These are phyloP conservation scores for Fusarium oligoseptatum DNA, from an alignment of 2,329 filamentous ascomycete genomes.

Conservation along the genomic window DNA sequence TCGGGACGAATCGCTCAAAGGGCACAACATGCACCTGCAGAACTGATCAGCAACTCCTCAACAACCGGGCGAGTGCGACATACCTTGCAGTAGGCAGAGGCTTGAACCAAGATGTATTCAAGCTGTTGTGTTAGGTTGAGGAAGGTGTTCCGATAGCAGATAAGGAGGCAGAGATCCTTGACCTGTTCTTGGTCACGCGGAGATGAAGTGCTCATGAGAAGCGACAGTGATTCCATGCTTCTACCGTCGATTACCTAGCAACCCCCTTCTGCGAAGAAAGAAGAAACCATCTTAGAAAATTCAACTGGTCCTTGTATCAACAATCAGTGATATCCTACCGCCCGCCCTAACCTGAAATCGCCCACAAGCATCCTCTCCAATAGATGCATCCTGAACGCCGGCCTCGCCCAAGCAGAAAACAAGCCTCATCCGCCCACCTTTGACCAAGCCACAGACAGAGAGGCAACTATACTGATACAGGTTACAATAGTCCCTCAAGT, in stretches of 20 bases:
- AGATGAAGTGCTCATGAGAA: conserved; percentile 3
- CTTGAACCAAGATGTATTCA: not conserved
- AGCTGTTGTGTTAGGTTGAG: not conserved
- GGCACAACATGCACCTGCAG: not conserved
- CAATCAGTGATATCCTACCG: conserved; percentile 35
- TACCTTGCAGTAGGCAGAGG: not conserved
- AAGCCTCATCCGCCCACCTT: not conserved
- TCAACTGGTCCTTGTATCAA: conserved; percentile 31
- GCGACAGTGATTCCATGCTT: conserved; percentile 26
- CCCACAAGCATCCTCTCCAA: conserved; percentile 18
- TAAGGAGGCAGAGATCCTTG: not conserved
- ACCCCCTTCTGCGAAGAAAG: not conserved
- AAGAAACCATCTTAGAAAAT: not conserved
- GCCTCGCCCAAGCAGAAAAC: conserved; percentile 30
- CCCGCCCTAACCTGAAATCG: conserved; percentile 16
- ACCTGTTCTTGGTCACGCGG: not conserved
- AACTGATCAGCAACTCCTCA: not conserved
- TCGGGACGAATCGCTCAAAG: not conserved
- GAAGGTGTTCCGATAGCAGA: not conserved
- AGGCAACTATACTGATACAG: conserved; percentile 39
- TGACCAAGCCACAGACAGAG: not conserved
- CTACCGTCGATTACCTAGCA: conserved; percentile 9
- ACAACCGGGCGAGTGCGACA: not conserved
- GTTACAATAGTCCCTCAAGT: conserved; percentile 37
- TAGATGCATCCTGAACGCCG: conserved; percentile 36